These are phyloP conservation scores for Carex myosuroides DNA, from an alignment of 176 grass and related monocot species.

Conservation along the genomic window DNA sequence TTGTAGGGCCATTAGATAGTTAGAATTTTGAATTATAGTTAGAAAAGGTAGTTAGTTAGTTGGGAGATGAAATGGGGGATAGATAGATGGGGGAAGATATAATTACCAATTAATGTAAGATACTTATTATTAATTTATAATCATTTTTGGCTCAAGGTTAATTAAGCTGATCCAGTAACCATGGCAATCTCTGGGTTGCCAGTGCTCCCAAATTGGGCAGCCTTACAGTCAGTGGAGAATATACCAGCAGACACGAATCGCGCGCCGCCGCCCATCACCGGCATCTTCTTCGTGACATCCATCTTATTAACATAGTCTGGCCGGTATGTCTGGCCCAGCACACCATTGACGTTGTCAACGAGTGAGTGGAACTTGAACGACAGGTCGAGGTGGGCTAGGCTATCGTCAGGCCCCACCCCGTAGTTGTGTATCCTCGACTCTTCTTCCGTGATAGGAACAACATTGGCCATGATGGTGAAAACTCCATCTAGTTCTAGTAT, in stretches of 20 bases:
- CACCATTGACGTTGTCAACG: constrained; percentile 33
- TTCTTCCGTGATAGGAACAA: constrained; percentile 49
- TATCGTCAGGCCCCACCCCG: constrained; percentile 25
- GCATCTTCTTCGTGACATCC: constrained; percentile 41
- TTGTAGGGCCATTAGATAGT: too few species aligned
- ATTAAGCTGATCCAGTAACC: constrained; percentile 4
- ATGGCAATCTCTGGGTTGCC: neutral
- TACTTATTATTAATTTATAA: neutral
- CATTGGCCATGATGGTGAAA: constrained; percentile 46
- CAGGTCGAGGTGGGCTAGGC: constrained; percentile 54
- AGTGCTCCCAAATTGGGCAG: constrained; percentile 7
- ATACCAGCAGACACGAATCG: constrained; percentile 27
- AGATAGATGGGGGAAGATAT: too few species aligned
- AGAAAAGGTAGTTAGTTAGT: too few species aligned
- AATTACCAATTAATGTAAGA: neutral
- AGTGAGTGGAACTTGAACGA: constrained; percentile 57
- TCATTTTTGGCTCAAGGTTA: neutral
- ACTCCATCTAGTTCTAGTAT: constrained; percentile 32
- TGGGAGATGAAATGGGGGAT: too few species aligned
- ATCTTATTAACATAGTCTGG: constrained; percentile 39
- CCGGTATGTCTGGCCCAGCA: constrained; percentile 56
- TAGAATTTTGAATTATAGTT: too few species aligned
- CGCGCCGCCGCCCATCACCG: constrained; percentile 38
- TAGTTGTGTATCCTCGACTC: constrained; percentile 56
- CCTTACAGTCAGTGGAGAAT: constrained; percentile 49